Conservation (phyloP, 352 stramenopile species). For the Globisporangium spiculum region DNA sequence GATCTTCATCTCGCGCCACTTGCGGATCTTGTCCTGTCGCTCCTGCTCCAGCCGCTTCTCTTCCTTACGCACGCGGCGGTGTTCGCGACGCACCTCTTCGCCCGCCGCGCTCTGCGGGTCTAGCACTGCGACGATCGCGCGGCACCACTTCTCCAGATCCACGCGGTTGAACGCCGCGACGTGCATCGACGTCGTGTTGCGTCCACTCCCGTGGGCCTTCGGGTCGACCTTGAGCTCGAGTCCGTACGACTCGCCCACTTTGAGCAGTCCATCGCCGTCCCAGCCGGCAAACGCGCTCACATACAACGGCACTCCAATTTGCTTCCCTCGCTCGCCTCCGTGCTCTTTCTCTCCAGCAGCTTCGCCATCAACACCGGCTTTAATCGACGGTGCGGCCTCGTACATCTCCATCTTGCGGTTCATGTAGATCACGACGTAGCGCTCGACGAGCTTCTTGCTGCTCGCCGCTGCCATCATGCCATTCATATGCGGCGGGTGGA, state of each 20-base stretch:
- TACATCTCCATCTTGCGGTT: slow-evolving; percentile 82
- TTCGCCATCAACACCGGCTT: not conserved
- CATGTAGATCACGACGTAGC: slow-evolving; percentile 73
- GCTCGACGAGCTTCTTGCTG: slow-evolving; percentile 26
- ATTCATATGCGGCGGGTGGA: slow-evolving; percentile 4
- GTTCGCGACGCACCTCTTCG: slow-evolving; percentile 57
- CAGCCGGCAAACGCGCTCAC: slow-evolving; percentile 71
- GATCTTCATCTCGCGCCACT: slow-evolving; percentile 65
- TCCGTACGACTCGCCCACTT: slow-evolving; percentile 67
- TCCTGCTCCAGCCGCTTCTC: slow-evolving; percentile 57
- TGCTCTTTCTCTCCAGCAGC: not conserved
- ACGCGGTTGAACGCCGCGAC: slow-evolving; percentile 78
- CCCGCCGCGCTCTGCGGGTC: slow-evolving; percentile 57
- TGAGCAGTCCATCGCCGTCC: slow-evolving; percentile 68
- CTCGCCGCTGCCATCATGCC: not conserved
- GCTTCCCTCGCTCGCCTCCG: slow-evolving; percentile 20
- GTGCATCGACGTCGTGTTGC: slow-evolving; percentile 40
- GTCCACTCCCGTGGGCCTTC: slow-evolving; percentile 26
- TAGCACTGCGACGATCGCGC: slow-evolving; percentile 65
- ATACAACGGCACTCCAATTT: slow-evolving; percentile 41
- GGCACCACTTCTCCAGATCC: slow-evolving; percentile 82
- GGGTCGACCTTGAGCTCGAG: slow-evolving; percentile 77
- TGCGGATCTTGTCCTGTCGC: slow-evolving; percentile 60
- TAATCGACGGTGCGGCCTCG: slow-evolving; percentile 19
- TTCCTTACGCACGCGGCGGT: slow-evolving; percentile 54